Evolutionary conservation across 73 alveolate genomes (phyloP).

Genomic region (Blepharisma japonicum): DNA sequence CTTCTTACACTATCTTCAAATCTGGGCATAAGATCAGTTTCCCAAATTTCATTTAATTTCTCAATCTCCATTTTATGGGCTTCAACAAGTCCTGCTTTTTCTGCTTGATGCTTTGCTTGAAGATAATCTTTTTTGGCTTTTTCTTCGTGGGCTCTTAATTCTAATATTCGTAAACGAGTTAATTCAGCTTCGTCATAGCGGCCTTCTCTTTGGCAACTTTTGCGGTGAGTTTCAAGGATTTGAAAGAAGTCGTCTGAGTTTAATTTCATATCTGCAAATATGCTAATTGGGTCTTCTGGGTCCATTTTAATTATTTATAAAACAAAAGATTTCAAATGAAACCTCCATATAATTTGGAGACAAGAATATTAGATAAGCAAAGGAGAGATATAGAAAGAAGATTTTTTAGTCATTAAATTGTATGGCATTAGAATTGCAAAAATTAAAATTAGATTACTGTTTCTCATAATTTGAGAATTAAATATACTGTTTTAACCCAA

Average conservation of each 20-base stretch:
- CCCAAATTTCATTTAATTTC: conserved; percentile 8
- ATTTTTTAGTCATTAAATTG: too few species aligned
- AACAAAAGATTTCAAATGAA: too few species aligned
- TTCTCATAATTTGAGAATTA: too few species aligned
- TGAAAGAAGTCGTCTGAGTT: conserved; percentile 27
- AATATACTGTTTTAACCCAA: too few species aligned
- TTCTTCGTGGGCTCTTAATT: conserved; percentile 28
- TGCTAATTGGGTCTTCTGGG: conserved; percentile 27
- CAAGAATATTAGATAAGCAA: too few species aligned
- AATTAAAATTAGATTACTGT: too few species aligned
- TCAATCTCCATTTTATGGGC: conserved; percentile 29
- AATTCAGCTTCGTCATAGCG: conserved; percentile 32
- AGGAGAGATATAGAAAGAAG: too few species aligned
- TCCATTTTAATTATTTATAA: not conserved
- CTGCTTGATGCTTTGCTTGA: conserved; percentile 4
- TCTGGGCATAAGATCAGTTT: conserved; percentile 24
- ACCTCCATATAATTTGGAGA: too few species aligned
- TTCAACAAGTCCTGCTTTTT: conserved; percentile 22
- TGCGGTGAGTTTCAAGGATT: conserved; percentile 29
- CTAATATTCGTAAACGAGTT: conserved; percentile 23
- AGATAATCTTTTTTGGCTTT: conserved; percentile 7
- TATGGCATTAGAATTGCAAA: too few species aligned
- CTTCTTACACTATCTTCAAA: conserved; percentile 22
- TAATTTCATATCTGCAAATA: conserved; percentile 24
- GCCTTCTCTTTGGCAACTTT: conserved; percentile 37